A percentile compares a stretch with the other conserved stretches of the same genome.
These are phyloP conservation scores for Tephrocybe sp. DNA, from an alignment of 768 basidiomycete species.

Conservation along the genomic window DNA sequence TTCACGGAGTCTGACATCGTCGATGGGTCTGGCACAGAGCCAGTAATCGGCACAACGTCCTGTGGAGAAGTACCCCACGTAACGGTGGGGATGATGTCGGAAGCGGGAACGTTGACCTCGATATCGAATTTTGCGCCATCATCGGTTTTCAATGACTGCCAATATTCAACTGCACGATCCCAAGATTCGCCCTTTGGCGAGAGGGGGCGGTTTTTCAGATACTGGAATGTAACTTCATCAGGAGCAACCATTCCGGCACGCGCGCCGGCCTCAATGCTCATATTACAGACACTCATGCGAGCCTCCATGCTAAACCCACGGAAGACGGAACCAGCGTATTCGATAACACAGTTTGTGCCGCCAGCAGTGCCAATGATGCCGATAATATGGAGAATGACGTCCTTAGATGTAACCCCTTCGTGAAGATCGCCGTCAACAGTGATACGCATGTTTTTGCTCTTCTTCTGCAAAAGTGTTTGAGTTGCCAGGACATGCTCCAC, in stretches of 20 bases:
- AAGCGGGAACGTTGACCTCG: constrained; percentile 76
- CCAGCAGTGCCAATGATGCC: constrained; percentile 93
- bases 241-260: constrained; percentile 93
- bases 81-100: constrained; percentile 86
- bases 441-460: constrained; percentile 92
- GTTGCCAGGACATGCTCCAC: constrained; percentile 95
- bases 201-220: constrained; percentile 79
- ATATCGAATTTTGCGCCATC: constrained; percentile 83
- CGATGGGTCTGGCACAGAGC: constrained; percentile 75
- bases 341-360: constrained; percentile 89
- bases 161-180: constrained; percentile 85
- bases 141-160: constrained; percentile 78
- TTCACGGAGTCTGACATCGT: constrained; percentile 63
- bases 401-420: constrained; percentile 86
- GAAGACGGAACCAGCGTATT: constrained; percentile 89
- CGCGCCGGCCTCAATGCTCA: constrained; percentile 94
- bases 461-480: constrained; percentile 84
- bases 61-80: constrained; percentile 95
- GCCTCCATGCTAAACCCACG: constrained; percentile 87
- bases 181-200: constrained; percentile 83
- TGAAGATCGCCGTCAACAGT: constrained; percentile 79
- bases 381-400: constrained; percentile 89
- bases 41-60: constrained; percentile 83
- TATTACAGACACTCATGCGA: constrained; percentile 90
- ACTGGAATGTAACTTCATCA: constrained; percentile 83